Evolutionary conservation across 768 basidiomycete species (phyloP), one percentile per base, ranked within the genome.

Genomic region (Suillus fuscotomentosus): DNA sequence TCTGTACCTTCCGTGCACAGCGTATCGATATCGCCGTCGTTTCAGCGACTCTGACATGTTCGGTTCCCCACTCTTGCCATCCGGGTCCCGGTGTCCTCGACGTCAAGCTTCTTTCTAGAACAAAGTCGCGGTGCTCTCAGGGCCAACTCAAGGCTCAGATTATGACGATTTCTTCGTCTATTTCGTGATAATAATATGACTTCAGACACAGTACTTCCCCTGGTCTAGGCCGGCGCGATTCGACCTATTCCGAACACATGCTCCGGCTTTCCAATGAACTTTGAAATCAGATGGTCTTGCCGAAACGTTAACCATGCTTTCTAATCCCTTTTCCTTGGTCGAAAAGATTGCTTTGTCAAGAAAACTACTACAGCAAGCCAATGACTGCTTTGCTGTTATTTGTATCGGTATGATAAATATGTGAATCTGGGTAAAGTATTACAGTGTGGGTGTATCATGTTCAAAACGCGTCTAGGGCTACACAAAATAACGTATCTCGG

Each of bases 401-500:
- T 39, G 41, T 59, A 59, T 42, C 41, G 22, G 5, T 17, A 27
- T 15, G 2, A 59, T 59, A 59, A 59, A 59, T 59, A 59, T 27
- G 61, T 41, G 63, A 36, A 36, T 31, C 24, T 24, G 43, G 54
- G 60, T 22, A 36, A 62, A 27, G 63, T 65, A 65, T 65, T 68
- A 72, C 65, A 67, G 10, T 36, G 63, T 69, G 59, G 69, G 59
- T 69, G 60, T 67, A 63, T 13, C 38, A 42, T 63, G 54, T 67
- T 74, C 70, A 60, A 64, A 22, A n/a, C 39, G 56, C 17, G 57
- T 39, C n/a, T 60, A 62, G 24, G 50, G 75, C 68, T 76, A 76
- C 75, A 74, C 63, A 68, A 66, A 65, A 34, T 36, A 36, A 54
- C 53, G 64, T 60, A 41, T 42, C 27, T 66, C 64, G 5, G 60